Evolutionary conservation across 1,284 basidiomycete genomes (phyloP).

Genomic region (Ustilago xerochloae): DNA sequence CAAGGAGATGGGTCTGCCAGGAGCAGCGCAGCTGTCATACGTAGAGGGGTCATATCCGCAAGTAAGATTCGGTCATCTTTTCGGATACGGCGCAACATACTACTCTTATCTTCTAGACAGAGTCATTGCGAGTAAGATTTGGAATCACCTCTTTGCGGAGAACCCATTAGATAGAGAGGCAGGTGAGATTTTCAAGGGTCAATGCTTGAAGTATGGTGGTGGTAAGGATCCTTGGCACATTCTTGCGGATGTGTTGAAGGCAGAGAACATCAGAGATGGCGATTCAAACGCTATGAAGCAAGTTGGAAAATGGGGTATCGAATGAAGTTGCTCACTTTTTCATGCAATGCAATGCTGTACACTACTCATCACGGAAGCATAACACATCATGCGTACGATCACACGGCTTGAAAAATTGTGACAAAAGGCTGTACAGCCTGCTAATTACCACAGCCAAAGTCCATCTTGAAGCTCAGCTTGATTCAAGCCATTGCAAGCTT

Average conservation of each 20-base stretch:
- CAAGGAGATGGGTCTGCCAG: constrained; percentile 37
- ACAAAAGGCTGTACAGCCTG: background rate
- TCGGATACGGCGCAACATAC: constrained; percentile 96
- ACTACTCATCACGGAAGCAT: background rate
- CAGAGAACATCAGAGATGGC: constrained; percentile 56
- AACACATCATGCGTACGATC: background rate
- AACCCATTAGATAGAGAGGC: constrained; percentile 67
- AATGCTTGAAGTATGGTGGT: constrained; percentile 84
- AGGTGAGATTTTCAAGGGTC: constrained; percentile 81
- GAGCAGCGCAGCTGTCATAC: constrained; percentile 20
- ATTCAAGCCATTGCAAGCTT: constrained; percentile 73
- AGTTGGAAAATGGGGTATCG: constrained; percentile 74
- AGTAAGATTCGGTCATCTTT: constrained; percentile 93
- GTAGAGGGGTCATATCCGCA: constrained; percentile 73
- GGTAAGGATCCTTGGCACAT: constrained; percentile 93
- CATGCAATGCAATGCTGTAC: background rate
- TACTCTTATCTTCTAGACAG: constrained; percentile 97
- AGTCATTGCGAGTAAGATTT: constrained; percentile 90
- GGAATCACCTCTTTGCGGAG: constrained; percentile 78
- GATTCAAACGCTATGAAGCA: constrained; percentile 83
- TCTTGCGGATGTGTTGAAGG: constrained; percentile 78
- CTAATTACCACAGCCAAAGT: background rate
- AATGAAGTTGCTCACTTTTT: background rate
- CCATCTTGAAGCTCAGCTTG: background rate
- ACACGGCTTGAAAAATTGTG: background rate